These are phyloP conservation scores for Phytopythium oedochilum DNA, from an alignment of 352 stramenopile species.

Conservation along the genomic window DNA sequence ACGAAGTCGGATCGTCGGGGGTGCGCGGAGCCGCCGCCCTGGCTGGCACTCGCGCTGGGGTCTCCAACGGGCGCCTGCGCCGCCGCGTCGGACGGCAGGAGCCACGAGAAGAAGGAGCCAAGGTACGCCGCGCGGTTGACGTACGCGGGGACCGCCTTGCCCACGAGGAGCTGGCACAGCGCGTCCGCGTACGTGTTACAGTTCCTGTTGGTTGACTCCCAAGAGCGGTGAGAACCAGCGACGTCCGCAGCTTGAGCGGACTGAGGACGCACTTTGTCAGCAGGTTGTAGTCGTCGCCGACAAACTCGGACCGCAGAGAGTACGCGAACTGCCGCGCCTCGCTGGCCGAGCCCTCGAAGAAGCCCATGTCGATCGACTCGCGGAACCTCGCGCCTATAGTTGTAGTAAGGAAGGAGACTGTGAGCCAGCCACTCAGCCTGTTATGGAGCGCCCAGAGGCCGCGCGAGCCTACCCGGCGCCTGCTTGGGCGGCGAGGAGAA, in stretches of 20 bases:
- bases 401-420: neutral
- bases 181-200: slow-evolving; percentile 94
- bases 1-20: slow-evolving; percentile 27
- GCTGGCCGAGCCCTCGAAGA: slow-evolving; percentile 80
- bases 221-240: neutral
- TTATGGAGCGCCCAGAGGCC: too few species aligned
- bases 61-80: slow-evolving; percentile 62
- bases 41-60: slow-evolving; percentile 10
- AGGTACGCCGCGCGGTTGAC: slow-evolving; percentile 93
- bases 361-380: slow-evolving; percentile 85
- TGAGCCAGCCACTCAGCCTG: too few species aligned
- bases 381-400: slow-evolving; percentile 86
- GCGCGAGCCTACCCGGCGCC: slow-evolving; percentile 36
- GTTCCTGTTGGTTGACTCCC: slow-evolving; percentile 42
- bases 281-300: slow-evolving; percentile 88
- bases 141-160: slow-evolving; percentile 80
- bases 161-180: slow-evolving; percentile 76
- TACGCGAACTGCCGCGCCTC: slow-evolving; percentile 81
- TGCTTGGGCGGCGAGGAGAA: slow-evolving; percentile 76
- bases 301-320: slow-evolving; percentile 85
- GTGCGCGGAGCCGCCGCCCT: neutral
- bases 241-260: too few species aligned
- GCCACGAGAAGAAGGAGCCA: slow-evolving; percentile 84
- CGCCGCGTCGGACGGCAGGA: slow-evolving; percentile 52
- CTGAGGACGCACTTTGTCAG: slow-evolving; percentile 60